These are phyloP conservation scores for Xylaria venustula DNA, from an alignment of 495 filamentous ascomycete genomes.

Conservation along the genomic window DNA sequence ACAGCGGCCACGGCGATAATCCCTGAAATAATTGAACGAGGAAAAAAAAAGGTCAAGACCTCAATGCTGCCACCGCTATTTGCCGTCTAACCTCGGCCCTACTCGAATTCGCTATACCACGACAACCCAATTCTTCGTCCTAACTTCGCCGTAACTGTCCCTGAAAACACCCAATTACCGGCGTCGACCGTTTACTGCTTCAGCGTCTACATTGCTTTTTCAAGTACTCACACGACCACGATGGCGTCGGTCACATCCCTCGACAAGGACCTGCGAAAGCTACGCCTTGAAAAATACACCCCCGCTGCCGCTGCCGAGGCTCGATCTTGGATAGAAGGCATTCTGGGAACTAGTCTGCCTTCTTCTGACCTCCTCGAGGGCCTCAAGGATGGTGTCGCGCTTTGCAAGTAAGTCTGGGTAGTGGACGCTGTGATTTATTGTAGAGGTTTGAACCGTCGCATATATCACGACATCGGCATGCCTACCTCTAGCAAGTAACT, in stretches of 20 bases:
- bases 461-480: background rate
- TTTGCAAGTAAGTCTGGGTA: slow-evolving; percentile 74
- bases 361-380: slow-evolving; percentile 75
- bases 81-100: background rate
- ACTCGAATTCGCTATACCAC: background rate
- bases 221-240: background rate
- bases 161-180: background rate
- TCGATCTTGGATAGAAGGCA: slow-evolving; percentile 80
- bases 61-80: background rate
- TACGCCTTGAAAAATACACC: slow-evolving; percentile 93
- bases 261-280: slow-evolving; percentile 90
- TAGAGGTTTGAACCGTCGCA: too few relatives aligned
- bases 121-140: background rate
- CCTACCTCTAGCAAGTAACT: background rate
- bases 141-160: background rate
- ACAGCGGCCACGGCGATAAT: background rate
- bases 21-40: background rate
- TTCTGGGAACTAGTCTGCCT: slow-evolving; percentile 70
- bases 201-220: too few relatives aligned
- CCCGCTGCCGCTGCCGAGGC: slow-evolving; percentile 86
- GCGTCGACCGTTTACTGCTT: background rate
- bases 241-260: slow-evolving; percentile 96
- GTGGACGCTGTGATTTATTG: background rate
- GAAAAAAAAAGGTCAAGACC: background rate
- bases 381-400: slow-evolving; percentile 82